A percentile compares a stretch with the other conserved stretches of the same genome.
These are phyloP conservation scores for Cryptococcus depauperatus DNA, from an alignment of 1,284 basidiomycete genomes.

Conservation along the genomic window DNA sequence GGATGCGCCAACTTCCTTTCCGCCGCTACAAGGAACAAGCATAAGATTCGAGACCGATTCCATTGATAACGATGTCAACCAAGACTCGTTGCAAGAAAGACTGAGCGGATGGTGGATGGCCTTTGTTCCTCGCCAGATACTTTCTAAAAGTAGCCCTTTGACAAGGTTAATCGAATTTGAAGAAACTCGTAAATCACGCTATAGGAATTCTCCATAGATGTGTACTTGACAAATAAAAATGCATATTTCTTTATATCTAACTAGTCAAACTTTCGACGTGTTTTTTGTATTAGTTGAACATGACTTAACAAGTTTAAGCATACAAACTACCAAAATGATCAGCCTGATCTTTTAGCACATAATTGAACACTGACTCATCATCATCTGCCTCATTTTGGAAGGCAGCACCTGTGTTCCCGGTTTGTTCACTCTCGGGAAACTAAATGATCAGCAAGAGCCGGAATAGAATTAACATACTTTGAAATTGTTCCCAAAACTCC, in stretches of 20 bases:
- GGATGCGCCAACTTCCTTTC: constrained; percentile 5
- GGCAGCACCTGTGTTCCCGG: constrained; percentile 44
- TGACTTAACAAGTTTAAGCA: constrained; percentile 16
- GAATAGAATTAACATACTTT: too few species aligned
- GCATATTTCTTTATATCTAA: too few species aligned
- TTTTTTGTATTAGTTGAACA: too few species aligned
- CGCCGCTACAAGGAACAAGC: constrained; percentile 5
- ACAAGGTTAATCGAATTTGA: too few species aligned
- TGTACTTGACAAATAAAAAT: too few species aligned
- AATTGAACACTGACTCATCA: constrained; percentile 32
- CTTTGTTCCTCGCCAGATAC: too few species aligned
- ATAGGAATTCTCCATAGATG: too few species aligned
- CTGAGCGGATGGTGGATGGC: constrained; percentile 19
- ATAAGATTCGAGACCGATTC: neutral
- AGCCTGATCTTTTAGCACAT: neutral
- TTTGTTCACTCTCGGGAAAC: constrained; percentile 72
- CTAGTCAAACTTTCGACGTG: too few species aligned
- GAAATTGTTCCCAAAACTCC: constrained; percentile 43
- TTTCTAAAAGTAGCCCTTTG: too few species aligned
- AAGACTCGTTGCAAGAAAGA: constrained; percentile 6
- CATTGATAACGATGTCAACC: neutral
- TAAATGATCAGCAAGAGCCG: too few species aligned
- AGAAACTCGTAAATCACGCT: too few species aligned
- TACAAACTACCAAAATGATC: constrained; percentile 17
- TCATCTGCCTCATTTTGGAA: constrained; percentile 46